These are phyloP conservation scores for Neobulgaria alba DNA, from an alignment of 2,329 filamentous ascomycete genomes.

Conservation along the genomic window DNA sequence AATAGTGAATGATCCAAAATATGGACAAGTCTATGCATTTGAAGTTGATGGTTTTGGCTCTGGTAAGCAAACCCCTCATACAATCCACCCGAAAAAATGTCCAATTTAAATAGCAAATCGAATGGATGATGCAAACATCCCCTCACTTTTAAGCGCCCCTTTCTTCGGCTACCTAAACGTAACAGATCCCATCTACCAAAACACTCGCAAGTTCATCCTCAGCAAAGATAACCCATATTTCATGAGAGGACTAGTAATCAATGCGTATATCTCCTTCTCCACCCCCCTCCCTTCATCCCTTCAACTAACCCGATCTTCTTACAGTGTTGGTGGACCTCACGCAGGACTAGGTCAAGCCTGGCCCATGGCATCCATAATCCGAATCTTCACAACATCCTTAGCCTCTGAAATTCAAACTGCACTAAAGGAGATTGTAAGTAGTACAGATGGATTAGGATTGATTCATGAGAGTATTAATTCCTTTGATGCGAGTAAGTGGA, in stretches of 20 bases:
- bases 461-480: constrained; percentile 41
- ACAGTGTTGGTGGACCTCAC: constrained; percentile 58
- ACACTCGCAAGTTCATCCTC: constrained; percentile 72
- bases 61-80: constrained; percentile 29
- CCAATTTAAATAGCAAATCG: constrained; percentile 35
- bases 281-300: constrained; percentile 52
- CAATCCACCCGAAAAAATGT: not conserved
- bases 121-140: constrained; percentile 68
- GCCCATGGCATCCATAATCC: constrained; percentile 49
- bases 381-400: constrained; percentile 39
- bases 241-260: constrained; percentile 43
- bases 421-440: constrained; percentile 22
- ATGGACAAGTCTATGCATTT: constrained; percentile 64
- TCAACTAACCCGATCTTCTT: constrained; percentile 16
- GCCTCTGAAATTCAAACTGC: constrained; percentile 27
- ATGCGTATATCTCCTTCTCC: constrained; percentile 21
- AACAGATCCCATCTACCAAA: constrained; percentile 61
- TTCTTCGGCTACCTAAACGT: constrained; percentile 52
- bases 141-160: constrained; percentile 55
- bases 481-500: constrained; percentile 34
- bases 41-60: constrained; percentile 67
- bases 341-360: constrained; percentile 51
- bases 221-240: constrained; percentile 73
- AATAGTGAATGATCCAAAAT: constrained; percentile 53
- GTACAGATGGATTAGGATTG: constrained; percentile 31